These are phyloP conservation scores for Pseudogymnoascus sp. DNA, from an alignment of 2,329 filamentous ascomycete genomes.

Conservation along the genomic window DNA sequence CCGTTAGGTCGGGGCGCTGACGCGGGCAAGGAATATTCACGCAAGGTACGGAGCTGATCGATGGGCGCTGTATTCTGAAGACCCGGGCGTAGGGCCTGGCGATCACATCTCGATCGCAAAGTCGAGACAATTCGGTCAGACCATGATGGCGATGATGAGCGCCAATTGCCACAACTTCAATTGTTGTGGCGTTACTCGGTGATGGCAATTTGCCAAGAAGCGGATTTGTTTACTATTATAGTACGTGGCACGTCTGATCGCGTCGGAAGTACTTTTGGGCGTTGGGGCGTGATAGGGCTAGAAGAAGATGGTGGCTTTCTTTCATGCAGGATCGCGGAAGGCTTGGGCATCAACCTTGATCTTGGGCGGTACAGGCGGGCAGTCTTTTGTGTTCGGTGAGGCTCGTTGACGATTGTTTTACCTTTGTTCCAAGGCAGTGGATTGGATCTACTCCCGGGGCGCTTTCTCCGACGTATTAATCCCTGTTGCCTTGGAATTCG, in stretches of 20 bases:
- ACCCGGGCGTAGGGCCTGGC: slow-evolving; percentile 7
- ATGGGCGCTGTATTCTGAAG: not conserved
- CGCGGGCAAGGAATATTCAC: slow-evolving; percentile 11
- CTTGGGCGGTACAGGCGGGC: not conserved
- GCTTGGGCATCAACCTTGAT: slow-evolving; percentile 8
- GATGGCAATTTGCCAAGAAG: not conserved
- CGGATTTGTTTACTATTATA: not conserved
- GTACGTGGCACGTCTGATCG: slow-evolving; percentile 7
- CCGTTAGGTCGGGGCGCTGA: slow-evolving; percentile 17
- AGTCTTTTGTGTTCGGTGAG: not conserved
- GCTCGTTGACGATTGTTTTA: not conserved
- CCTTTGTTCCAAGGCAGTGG: not conserved
- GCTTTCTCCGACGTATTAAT: not conserved
- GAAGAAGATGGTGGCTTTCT: not conserved
- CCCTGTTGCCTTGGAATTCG: not conserved
- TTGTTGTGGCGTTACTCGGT: not conserved
- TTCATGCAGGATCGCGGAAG: slow-evolving; percentile 9
- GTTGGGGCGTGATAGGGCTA: not conserved
- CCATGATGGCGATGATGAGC: not conserved
- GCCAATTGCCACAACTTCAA: not conserved
- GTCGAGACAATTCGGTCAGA: not conserved
- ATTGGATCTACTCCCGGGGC: not conserved
- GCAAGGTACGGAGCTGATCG: slow-evolving; percentile 18
- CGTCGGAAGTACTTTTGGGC: not conserved
- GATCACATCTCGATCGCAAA: not conserved